Conservation (phyloP, 805 yeast species). For the Sugiyamaella boreocaroliniensis region DNA sequence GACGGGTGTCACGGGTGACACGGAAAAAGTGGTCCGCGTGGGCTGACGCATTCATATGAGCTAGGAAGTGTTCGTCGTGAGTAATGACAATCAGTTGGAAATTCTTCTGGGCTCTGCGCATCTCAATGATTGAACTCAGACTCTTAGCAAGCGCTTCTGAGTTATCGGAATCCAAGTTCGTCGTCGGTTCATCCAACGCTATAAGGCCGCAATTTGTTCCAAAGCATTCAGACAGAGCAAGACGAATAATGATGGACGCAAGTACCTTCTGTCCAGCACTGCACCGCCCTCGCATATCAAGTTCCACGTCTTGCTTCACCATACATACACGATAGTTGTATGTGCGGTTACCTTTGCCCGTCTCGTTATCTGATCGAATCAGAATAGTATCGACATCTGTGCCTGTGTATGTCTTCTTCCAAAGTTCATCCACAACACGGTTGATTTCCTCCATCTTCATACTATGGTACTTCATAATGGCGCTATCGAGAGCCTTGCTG, state of each 20-base stretch:
- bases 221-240: constrained; percentile 92
- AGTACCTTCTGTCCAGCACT: constrained; percentile 96
- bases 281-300: constrained; percentile 97
- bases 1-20: constrained; percentile 72
- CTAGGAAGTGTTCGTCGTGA: constrained; percentile 87
- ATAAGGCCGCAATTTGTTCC: constrained; percentile 93
- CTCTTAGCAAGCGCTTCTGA: constrained; percentile 82
- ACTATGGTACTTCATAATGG: constrained; percentile 88
- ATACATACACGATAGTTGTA: constrained; percentile 92
- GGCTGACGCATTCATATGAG: constrained; percentile 74
- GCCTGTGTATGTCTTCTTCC: constrained; percentile 93
- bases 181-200: constrained; percentile 96
- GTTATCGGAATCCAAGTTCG: constrained; percentile 85
- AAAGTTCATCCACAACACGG: constrained; percentile 76
- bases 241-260: constrained; percentile 82
- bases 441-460: constrained; percentile 91
- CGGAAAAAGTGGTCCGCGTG: constrained; percentile 84
- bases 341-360: constrained; percentile 46
- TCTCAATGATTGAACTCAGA: constrained; percentile 63
- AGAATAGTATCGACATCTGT: constrained; percentile 90
- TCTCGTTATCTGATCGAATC: constrained; percentile 71
- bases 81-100: constrained; percentile 94
- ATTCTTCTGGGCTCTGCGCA: constrained; percentile 71
- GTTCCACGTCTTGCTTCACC: constrained; percentile 84
- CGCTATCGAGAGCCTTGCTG: constrained; percentile 79